phyloP scores from a whole-genome alignment of 176 grass and related monocot genomes.

The Rhynchospora breviuscula region DNA sequence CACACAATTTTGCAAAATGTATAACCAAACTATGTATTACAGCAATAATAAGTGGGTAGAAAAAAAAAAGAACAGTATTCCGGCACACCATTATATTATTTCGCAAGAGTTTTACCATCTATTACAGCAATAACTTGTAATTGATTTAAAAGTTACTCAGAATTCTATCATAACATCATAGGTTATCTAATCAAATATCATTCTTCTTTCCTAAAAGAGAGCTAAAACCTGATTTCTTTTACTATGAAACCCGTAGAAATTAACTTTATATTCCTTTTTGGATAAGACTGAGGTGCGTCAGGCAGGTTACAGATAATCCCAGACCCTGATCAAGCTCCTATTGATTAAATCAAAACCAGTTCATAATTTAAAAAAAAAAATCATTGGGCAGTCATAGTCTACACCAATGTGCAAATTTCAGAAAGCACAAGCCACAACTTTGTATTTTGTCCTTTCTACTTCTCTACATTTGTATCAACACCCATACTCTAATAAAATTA shows the following conservation, averaged over 20 bases:
- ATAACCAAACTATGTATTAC: constrained; percentile 8
- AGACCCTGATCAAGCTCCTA: no score
- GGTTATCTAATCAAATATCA: neutral
- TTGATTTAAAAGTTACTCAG: neutral
- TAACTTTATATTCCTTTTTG: neutral
- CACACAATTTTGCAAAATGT: constrained; percentile 16
- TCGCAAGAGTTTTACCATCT: neutral
- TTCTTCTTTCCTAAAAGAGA: neutral
- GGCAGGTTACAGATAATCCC: no score
- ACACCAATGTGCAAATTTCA: neutral
- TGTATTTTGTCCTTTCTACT: neutral
- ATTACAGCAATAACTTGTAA: neutral
- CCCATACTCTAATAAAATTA: neutral
- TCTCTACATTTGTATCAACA: neutral
- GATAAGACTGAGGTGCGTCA: no score
- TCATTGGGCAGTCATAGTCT: neutral
- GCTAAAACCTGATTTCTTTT: neutral
- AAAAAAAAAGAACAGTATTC: neutral
- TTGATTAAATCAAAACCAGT: neutral
- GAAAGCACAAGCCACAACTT: neutral
- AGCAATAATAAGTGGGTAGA: neutral
- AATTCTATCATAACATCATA: neutral
- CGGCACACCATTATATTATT: neutral
- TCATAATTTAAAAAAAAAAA: neutral
- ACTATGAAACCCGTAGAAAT: neutral